Conservation (phyloP, 2,329 filamentous ascomycete genomes). For the Sclerotinia spermophila region DNA sequence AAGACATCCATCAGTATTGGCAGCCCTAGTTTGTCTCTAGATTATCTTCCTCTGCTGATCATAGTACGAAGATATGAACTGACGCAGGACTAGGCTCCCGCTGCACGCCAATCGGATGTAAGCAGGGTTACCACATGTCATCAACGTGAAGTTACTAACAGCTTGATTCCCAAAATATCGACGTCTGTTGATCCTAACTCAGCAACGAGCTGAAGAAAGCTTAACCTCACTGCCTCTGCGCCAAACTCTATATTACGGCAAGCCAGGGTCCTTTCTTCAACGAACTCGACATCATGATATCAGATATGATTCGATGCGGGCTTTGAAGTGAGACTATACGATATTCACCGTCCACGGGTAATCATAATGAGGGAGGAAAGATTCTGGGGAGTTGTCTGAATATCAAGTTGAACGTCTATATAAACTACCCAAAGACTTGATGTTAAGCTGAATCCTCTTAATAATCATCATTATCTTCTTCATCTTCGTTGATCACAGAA, state of each 20-base stretch:
- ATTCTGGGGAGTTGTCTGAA: background rate
- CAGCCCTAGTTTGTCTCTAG: background rate
- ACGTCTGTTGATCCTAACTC: background rate
- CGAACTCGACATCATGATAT: background rate
- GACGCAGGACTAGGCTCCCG: background rate
- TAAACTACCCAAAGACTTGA: constrained; percentile 4
- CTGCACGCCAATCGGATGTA: background rate
- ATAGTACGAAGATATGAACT: background rate
- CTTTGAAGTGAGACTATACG: constrained; percentile 8
- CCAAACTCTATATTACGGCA: background rate
- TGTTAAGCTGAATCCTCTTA: constrained; percentile 11
- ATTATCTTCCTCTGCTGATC: background rate
- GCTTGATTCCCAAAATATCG: background rate
- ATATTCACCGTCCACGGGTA: constrained; percentile 6
- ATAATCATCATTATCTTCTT: background rate
- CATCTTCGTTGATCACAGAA: background rate
- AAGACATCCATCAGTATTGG: background rate
- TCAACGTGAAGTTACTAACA: background rate
- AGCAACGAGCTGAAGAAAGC: background rate
- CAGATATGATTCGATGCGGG: background rate
- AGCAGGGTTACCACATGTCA: constrained; percentile 6
- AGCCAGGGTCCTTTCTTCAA: constrained; percentile 7
- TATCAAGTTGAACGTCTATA: constrained; percentile 16
- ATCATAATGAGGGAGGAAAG: background rate
- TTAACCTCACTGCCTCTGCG: background rate